Conservation (phyloP, 2,329 filamentous ascomycete species). For the Aspergillus texensis region DNA sequence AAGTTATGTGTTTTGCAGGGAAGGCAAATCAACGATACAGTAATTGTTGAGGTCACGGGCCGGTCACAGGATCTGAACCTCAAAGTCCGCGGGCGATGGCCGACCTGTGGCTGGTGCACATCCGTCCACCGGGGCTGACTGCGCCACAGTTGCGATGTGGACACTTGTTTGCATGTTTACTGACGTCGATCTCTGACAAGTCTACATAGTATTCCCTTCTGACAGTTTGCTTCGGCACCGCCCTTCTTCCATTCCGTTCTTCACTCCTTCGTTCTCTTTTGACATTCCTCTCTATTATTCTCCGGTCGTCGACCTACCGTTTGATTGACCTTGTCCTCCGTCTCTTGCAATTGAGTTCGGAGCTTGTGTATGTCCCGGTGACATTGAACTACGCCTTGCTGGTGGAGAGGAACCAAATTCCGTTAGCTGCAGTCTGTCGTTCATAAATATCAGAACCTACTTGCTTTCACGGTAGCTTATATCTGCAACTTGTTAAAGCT, state of each 20-base stretch:
- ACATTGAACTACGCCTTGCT: conserved; percentile 17
- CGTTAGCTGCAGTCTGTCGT: conserved; percentile 24
- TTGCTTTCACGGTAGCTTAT: conserved; percentile 9
- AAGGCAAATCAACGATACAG: neutral
- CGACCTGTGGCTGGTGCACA: conserved; percentile 21
- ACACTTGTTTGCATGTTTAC: conserved; percentile 25
- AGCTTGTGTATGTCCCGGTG: conserved; percentile 49
- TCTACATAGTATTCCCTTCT: neutral
- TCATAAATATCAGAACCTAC: conserved; percentile 12
- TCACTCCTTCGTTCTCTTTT: conserved; percentile 15
- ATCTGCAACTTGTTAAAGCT: conserved; percentile 1
- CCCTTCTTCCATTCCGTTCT: conserved; percentile 13
- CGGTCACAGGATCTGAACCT: conserved; percentile 1
- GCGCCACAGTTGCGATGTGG: conserved; percentile 27
- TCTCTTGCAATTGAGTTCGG: conserved; percentile 39
- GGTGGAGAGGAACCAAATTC: conserved; percentile 10
- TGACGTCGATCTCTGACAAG: conserved; percentile 7
- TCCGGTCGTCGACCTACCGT: conserved; percentile 1
- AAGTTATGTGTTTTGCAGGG: neutral
- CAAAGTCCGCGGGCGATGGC: neutral
- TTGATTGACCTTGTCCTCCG: neutral
- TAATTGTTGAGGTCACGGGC: conserved; percentile 1
- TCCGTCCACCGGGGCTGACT: neutral
- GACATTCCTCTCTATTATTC: conserved; percentile 4
- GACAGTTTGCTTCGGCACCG: conserved; percentile 4